Percentiles rank a stretch among this genome's conserved stretches.
Evolutionary conservation across 2,329 filamentous ascomycete species (phyloP).

Genomic region (Aspergillus novoparasiticus): DNA sequence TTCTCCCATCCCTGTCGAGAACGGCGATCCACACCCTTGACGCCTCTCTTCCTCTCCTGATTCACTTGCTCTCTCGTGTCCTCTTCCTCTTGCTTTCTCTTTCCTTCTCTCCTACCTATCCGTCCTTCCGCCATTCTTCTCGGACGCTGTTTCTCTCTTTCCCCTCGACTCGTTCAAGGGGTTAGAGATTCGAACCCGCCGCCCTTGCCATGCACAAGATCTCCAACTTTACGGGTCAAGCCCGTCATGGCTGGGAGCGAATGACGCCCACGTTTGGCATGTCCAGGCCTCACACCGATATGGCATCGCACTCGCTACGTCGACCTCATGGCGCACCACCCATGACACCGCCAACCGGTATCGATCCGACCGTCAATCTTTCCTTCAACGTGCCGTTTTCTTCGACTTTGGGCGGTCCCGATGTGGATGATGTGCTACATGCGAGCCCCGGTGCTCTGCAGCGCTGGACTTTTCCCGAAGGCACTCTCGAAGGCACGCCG

Average conservation of each 20-base stretch:
- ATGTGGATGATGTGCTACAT: slow-evolving; percentile 92
- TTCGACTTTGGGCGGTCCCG: slow-evolving; percentile 86
- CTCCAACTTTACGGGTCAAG: slow-evolving; percentile 66
- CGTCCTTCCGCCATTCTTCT: slow-evolving; percentile 22
- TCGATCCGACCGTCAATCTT: slow-evolving; percentile 81
- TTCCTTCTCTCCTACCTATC: slow-evolving; percentile 9
- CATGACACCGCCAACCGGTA: slow-evolving; percentile 68
- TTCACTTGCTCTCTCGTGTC: slow-evolving; percentile 21
- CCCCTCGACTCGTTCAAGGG: slow-evolving; percentile 38
- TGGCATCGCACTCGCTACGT: slow-evolving; percentile 58
- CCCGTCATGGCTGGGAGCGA: slow-evolving; percentile 68
- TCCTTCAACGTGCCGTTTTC: slow-evolving; percentile 98
- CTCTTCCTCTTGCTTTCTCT: slow-evolving; percentile 7
- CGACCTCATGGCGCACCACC: slow-evolving; percentile 53
- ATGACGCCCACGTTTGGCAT: slow-evolving; percentile 68
- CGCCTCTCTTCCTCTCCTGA: slow-evolving; percentile 15
- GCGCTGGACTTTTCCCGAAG: slow-evolving; percentile 90
- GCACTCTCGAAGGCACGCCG: slow-evolving; percentile 79
- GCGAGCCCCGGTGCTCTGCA: slow-evolving; percentile 84
- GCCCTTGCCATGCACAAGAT: slow-evolving; percentile 64
- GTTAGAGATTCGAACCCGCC: slow-evolving; percentile 32
- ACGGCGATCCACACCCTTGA: slow-evolving; percentile 24
- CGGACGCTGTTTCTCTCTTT: slow-evolving; percentile 29
- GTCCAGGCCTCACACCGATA: slow-evolving; percentile 61
- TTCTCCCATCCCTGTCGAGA: slow-evolving; percentile 38